phyloP scores from a whole-genome alignment of 2,329 filamentous ascomycete genomes.

The Gyromitra esculenta region DNA sequence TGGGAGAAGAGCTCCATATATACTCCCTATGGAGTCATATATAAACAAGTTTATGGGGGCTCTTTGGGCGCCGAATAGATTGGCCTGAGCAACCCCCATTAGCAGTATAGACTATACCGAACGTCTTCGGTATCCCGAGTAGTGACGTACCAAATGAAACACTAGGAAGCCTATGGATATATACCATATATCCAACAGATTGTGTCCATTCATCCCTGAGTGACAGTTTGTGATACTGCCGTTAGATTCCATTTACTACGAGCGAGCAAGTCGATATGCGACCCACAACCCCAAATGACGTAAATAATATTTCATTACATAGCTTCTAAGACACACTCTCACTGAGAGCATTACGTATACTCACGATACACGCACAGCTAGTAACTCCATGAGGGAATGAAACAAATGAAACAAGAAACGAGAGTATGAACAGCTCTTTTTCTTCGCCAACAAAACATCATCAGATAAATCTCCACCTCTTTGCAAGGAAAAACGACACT shows the following conservation, averaged over 20 bases:
- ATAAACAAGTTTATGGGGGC: no score
- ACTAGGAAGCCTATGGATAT: no score
- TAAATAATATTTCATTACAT: conserved; percentile 24
- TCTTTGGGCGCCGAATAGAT: no score
- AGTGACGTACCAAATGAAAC: no score
- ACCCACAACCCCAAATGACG: neutral
- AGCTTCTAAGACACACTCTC: neutral
- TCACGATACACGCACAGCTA: neutral
- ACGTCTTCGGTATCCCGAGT: no score
- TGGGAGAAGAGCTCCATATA: no score
- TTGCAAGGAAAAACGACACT: conserved; percentile 81
- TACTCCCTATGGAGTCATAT: no score
- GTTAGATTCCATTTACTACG: neutral
- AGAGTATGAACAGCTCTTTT: conserved; percentile 32
- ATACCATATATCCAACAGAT: no score
- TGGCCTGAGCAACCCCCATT: no score
- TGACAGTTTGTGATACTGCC: conserved; percentile 4
- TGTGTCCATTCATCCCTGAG: neutral
- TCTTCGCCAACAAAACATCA: neutral
- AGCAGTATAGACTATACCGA: no score
- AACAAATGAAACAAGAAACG: conserved; percentile 45
- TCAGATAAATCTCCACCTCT: conserved; percentile 75
- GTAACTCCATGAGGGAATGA: conserved; percentile 9
- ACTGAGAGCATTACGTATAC: conserved; percentile 15
- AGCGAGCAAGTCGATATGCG: neutral